Base-by-base conservation (phyloP, 2,329 filamentous ascomycete genomes). In the Pleoardoris graminearum region DNA sequence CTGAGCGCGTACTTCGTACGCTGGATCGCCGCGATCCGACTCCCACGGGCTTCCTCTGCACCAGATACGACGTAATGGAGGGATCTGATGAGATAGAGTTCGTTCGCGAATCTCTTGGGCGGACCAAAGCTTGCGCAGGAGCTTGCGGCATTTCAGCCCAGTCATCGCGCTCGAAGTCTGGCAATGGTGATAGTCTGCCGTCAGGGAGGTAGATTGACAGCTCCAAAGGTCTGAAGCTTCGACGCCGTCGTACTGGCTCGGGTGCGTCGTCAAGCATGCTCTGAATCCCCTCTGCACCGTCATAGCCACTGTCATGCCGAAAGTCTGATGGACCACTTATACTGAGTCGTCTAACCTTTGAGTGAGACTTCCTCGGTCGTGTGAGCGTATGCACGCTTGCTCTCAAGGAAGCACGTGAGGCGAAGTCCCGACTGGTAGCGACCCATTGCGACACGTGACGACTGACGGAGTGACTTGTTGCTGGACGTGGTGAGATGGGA, bases 201-300 rank as follows among this genome's bases (percentile, higher is more conserved):
- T 71, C 62, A 12, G 65, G 64, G 3, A 70, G 54, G 46, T 75
- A 75, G 29, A 76, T 75, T 11, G 71, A 74, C 1, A 76, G 60
- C 39, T 76, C 69, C 5, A 76, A 57, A 3, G 73, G 74, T 22
- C 68, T 61, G 51, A 75, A 75, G 54, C 68, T 72, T 29, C 67
- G 62, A 35, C 68, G 62, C 7, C 70, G 63, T 29, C 69, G 64
- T 14, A 68, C 48, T 4, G 68, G 67, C 58, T 68, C 60, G 4
- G 66, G 55, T 16, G 64, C 63, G 11, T 72, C 67, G 19, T 71
- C 61, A 6, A 67, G 48, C 68, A 71, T 71, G 8, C 62, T 69
- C 30, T 71, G 66, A 7, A 71, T 54, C 7, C 65, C 62, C 27
- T 63, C 66, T 47, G 46, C 59, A 48, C 54, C 62, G 30, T 73